Conservation (phyloP, 495 filamentous ascomycete species). For the Cladorrhinum samala region DNA sequence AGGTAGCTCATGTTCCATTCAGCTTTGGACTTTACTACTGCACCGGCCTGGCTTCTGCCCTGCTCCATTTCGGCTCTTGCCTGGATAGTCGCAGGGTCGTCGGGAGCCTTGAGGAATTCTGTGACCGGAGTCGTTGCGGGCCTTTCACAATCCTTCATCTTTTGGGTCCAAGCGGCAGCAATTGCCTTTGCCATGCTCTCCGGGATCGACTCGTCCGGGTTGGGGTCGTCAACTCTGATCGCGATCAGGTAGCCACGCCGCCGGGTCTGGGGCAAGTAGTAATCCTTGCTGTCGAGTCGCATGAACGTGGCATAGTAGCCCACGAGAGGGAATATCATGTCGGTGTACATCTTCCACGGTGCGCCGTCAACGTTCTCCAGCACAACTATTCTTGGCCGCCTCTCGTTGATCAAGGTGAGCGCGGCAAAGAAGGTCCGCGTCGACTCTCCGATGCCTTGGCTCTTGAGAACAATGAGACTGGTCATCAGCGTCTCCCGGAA, state of each 20-base stretch:
- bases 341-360: slow-evolving; percentile 54
- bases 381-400: slow-evolving; percentile 59
- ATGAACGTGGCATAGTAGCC: slow-evolving; percentile 48
- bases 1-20: slow-evolving; percentile 16
- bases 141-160: slow-evolving; percentile 44
- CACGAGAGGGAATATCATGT: slow-evolving; percentile 39
- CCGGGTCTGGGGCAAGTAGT: slow-evolving; percentile 75
- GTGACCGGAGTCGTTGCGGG: slow-evolving; percentile 58
- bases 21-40: no score
- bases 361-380: slow-evolving; percentile 67
- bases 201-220: slow-evolving; percentile 15
- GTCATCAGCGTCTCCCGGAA: slow-evolving; percentile 15
- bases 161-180: slow-evolving; percentile 13
- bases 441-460: slow-evolving; percentile 55
- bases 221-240: slow-evolving; percentile 37
- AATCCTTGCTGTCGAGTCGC: slow-evolving; percentile 64
- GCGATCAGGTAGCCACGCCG: slow-evolving; percentile 66
- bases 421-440: slow-evolving; percentile 62
- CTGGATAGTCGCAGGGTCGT: slow-evolving; percentile 51
- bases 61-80: slow-evolving; percentile 39
- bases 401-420: slow-evolving; percentile 47
- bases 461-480: slow-evolving; percentile 22
- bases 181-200: background rate
- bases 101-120: slow-evolving; percentile 53
- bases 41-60: slow-evolving; percentile 14